A percentile compares a stretch with the other conserved stretches of the same genome.
Conservation (phyloP, 331 rosid genomes). For the Cucumis variabilis region DNA sequence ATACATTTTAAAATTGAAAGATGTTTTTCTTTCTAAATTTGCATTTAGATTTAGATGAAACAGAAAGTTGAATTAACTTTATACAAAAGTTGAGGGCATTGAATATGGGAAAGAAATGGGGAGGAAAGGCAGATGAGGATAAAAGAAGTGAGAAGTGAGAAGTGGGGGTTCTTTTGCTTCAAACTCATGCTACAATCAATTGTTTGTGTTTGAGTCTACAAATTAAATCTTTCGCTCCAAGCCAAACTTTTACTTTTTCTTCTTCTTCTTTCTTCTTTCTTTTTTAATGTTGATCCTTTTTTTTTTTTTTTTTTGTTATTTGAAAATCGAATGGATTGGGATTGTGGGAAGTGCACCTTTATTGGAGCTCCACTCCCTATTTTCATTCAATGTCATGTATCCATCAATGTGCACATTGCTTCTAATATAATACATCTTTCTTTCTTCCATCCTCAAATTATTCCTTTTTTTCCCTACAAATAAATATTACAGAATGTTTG, state of each 20-base stretch:
- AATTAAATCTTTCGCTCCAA: neutral
- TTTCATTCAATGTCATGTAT: neutral
- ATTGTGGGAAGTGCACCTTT: slow-evolving; percentile 24
- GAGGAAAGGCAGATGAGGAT: neutral
- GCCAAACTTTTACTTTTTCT: neutral
- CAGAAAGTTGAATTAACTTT: too few relatives aligned
- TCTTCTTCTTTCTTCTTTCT: too few relatives aligned
- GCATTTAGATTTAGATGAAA: neutral
- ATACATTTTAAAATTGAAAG: too few relatives aligned
- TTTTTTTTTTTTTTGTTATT: neutral
- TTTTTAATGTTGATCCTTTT: too few relatives aligned
- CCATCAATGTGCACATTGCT: neutral
- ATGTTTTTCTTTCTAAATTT: too few relatives aligned
- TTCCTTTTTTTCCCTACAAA: too few relatives aligned
- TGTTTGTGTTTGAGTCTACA: neutral
- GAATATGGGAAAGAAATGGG: neutral
- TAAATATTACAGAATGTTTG: too few relatives aligned
- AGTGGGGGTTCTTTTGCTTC: neutral
- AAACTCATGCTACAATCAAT: slow-evolving; percentile 2
- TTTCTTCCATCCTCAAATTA: neutral
- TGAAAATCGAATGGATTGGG: slow-evolving; percentile 13
- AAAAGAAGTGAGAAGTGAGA: neutral
- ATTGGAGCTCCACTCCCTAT: slow-evolving; percentile 1
- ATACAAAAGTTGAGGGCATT: neutral
- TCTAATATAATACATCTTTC: neutral